Evolutionary conservation across 2,329 filamentous ascomycete genomes (phyloP).

Genomic region (Sporothrix pallida): DNA sequence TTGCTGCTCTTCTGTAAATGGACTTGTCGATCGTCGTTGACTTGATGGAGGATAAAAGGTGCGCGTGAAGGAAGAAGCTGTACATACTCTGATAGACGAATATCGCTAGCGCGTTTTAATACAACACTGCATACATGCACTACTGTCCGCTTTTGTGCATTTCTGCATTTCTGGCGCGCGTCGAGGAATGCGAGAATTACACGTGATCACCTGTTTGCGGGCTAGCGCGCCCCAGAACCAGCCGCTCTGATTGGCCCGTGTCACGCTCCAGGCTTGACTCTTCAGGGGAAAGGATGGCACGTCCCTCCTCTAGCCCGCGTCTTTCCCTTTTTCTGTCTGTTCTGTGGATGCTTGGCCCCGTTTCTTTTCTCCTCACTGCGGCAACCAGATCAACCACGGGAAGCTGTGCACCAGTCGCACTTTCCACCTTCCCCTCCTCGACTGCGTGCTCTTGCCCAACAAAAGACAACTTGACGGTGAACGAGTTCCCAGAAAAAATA

Average conservation of each 20-base stretch:
- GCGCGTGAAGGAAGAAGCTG: background rate
- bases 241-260: constrained; percentile 18
- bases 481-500: no score
- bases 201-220: constrained; percentile 21
- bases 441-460: constrained; percentile 11
- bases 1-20: constrained; percentile 28
- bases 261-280: background rate
- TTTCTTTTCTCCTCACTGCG: constrained; percentile 31
- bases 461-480: background rate
- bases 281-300: constrained; percentile 20
- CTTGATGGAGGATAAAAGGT: background rate
- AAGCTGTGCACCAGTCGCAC: constrained; percentile 10
- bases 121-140: background rate
- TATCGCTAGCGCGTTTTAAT: background rate
- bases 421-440: constrained; percentile 22
- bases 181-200: constrained; percentile 1
- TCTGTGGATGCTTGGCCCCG: constrained; percentile 11
- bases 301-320: constrained; percentile 19
- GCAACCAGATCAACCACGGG: constrained; percentile 24
- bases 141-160: background rate
- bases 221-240: constrained; percentile 13
- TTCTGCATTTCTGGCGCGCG: background rate
- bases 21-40: no score
- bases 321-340: background rate
- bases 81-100: constrained; percentile 7